Conservation (phyloP, 768 basidiomycete genomes). For the Hericium coralloides region DNA sequence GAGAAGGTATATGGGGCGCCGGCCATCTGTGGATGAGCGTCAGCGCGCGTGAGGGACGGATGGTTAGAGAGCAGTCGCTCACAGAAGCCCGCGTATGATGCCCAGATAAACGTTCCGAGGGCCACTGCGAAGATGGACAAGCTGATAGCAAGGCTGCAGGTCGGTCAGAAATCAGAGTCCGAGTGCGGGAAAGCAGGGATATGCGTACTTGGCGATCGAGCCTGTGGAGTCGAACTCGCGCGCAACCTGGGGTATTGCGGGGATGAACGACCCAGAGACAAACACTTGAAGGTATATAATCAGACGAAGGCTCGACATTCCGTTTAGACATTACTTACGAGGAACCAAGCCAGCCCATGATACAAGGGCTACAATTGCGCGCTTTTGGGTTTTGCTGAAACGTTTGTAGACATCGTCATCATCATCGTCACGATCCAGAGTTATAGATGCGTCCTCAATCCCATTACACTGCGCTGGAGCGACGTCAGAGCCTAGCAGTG, state of each 20-base stretch:
- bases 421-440: not conserved
- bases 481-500: not conserved
- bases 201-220: slow-evolving; percentile 43
- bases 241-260: slow-evolving; percentile 67
- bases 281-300: slow-evolving; percentile 38
- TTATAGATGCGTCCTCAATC: not conserved
- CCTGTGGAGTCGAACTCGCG: slow-evolving; percentile 50
- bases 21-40: slow-evolving; percentile 44
- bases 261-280: slow-evolving; percentile 60
- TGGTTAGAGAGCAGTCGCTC: not conserved
- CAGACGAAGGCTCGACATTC: not conserved
- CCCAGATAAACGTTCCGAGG: slow-evolving; percentile 6
- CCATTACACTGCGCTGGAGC: not conserved
- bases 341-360: not conserved
- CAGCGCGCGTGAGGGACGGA: not conserved
- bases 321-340: not conserved
- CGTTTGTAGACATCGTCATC: not conserved
- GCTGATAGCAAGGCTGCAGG: slow-evolving; percentile 3
- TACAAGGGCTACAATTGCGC: slow-evolving; percentile 1
- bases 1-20: slow-evolving; percentile 48
- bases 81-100: slow-evolving; percentile 5
- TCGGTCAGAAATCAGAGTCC: not conserved
- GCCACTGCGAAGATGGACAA: slow-evolving; percentile 4
- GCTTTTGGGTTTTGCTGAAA: not conserved
- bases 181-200: not conserved